phyloP scores from a whole-genome alignment of 192 early-diverging fungal genomes.

The Rhizophagus prolifer region DNA sequence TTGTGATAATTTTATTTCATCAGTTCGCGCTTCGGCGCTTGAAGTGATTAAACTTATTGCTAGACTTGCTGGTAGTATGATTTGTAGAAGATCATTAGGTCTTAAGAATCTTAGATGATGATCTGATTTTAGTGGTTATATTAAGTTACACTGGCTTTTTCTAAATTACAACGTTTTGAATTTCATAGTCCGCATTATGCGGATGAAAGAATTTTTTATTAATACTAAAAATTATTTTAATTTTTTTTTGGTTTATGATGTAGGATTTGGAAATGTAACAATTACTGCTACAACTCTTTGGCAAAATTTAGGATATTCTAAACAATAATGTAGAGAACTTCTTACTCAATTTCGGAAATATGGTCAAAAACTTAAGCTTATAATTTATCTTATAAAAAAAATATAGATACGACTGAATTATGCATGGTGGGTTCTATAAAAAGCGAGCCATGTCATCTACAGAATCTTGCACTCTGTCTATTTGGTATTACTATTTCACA shows the following conservation, averaged over 20 bases:
- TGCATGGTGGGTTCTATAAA: no score
- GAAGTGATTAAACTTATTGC: neutral
- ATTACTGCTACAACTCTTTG: neutral
- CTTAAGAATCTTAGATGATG: neutral
- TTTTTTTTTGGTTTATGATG: neutral
- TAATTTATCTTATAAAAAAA: neutral
- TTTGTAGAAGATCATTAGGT: neutral
- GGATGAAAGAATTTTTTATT: neutral
- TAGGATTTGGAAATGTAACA: neutral
- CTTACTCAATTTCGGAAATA: neutral
- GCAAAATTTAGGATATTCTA: constrained; percentile 1
- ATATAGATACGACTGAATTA: no score
- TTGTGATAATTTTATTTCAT: neutral
- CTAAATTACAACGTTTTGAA: neutral
- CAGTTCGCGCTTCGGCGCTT: neutral
- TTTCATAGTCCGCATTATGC: neutral
- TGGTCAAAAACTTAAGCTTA: neutral
- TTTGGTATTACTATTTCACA: no score
- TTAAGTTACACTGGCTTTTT: neutral
- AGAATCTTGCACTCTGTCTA: no score
- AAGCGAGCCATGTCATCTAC: no score
- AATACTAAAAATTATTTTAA: no score
- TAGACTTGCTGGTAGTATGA: neutral
- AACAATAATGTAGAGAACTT: neutral
- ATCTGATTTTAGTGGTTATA: neutral